Base-by-base conservation (phyloP, 2,329 filamentous ascomycete genomes). In the Tolypocladium ophioglossoides region DNA sequence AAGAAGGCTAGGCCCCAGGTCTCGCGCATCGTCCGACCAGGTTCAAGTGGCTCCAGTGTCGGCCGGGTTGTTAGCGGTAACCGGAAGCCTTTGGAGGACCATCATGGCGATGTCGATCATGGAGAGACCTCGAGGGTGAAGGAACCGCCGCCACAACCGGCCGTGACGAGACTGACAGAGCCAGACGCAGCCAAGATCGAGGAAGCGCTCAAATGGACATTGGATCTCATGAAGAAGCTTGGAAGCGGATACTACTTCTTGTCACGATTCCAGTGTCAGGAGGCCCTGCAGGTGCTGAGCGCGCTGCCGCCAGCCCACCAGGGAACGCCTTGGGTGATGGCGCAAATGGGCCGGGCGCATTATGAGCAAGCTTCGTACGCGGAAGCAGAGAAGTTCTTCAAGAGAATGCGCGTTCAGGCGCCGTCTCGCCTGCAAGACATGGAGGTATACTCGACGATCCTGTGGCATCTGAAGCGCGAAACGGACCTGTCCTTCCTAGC, bases 401-500 rank as follows among this genome's bases (percentile, higher is more conserved):
- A 84, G 55, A 84, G 85, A 54, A 82, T 99, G 60, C 85, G 90
- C 51, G 81, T 86, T 35, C 78, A 94, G 61, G 85, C 89, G 14
- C 92, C 92, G 1, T 88, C 89, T 1, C 84, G 89, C 4, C 78
- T 95, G 47, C 87, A 95, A 66, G 91, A 96, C 65, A 96, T 97
- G 91, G 94, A 99, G 67, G 85, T 97, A 38, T 99, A 96, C 71
- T 97, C 92, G 16, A 99, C 94, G 0, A 86, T 95, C n/a, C 78
- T 99, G n/a, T 99, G 95, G 94, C 91, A 96, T 69, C 74, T 96
- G 58, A 96, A 95, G 70, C 86, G 88, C 58, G 92, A 96, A 65
- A 88, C 91, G 0, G 89, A 96, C 57, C 78, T 99, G 24, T 91
- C 92, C 0, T 95, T 94, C 70, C 78, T 99, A 32, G 90, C 92